phyloP scores from a whole-genome alignment of 2,329 filamentous ascomycete genomes.

The Ascochyta rabiei region DNA sequence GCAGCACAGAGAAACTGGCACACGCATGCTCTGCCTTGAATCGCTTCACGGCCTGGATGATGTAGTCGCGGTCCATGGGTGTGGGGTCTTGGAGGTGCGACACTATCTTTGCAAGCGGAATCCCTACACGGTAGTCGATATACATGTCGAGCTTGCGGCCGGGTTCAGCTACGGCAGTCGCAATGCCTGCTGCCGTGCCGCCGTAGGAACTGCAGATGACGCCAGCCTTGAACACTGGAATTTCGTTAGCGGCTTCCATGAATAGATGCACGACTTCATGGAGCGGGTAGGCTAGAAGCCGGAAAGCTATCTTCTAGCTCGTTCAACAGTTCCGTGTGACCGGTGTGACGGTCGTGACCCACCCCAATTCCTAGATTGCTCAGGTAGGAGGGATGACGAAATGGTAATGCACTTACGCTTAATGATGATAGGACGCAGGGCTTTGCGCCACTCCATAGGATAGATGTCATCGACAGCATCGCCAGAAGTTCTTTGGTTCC shows the following conservation, averaged over 20 bases:
- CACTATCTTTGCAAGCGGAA: constrained; percentile 28
- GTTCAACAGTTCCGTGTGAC: neutral
- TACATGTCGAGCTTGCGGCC: constrained; percentile 51
- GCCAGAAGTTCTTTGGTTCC: constrained; percentile 9
- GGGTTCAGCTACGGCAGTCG: constrained; percentile 48
- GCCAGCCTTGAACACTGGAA: constrained; percentile 54
- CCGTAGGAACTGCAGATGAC: constrained; percentile 47
- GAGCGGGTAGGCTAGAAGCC: constrained; percentile 1
- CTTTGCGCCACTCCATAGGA: constrained; percentile 51
- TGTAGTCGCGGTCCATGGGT: constrained; percentile 35
- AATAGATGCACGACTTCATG: neutral
- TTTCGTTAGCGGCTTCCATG: neutral
- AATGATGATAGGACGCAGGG: constrained; percentile 51
- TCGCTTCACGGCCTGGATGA: constrained; percentile 40
- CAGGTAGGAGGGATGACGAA: neutral
- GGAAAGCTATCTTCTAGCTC: neutral
- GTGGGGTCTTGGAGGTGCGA: constrained; percentile 42
- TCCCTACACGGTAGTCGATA: constrained; percentile 49
- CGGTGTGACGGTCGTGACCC: neutral
- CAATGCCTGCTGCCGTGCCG: constrained; percentile 44
- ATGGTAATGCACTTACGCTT: constrained; percentile 32
- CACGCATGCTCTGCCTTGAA: constrained; percentile 33
- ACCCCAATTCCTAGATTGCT: neutral
- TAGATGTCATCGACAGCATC: constrained; percentile 32
- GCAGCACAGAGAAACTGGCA: constrained; percentile 53